Evolutionary conservation across 768 basidiomycete genomes (phyloP).

Genomic region (Amanita pseudoporphyria): DNA sequence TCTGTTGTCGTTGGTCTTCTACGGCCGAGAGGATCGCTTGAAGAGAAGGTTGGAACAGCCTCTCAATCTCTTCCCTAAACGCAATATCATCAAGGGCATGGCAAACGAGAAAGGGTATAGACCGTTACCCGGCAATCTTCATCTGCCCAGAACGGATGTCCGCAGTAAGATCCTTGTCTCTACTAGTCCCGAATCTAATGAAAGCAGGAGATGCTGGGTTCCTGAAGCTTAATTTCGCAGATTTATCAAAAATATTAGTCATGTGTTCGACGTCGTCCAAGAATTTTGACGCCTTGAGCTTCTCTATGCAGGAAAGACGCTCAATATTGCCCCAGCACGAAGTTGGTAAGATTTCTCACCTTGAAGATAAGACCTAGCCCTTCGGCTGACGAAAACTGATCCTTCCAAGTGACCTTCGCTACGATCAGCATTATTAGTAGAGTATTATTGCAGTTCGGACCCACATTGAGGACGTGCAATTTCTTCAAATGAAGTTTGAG

Average conservation of each 20-base stretch:
- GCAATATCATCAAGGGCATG: neutral
- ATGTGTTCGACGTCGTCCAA: conserved; percentile 6
- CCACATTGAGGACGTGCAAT: conserved; percentile 3
- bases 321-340: conserved; percentile 18
- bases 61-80: conserved; percentile 4
- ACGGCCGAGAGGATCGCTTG: neutral
- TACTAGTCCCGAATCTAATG: conserved; percentile 36
- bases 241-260: conserved; percentile 22
- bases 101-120: neutral
- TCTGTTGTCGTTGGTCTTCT: neutral
- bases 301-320: conserved; percentile 16
- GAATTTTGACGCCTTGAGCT: conserved; percentile 17
- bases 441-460: conserved; percentile 3
- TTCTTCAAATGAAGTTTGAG: neutral
- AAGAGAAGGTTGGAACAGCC: conserved; percentile 3
- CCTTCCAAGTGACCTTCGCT: conserved; percentile 39
- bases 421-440: neutral
- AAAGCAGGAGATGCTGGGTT: conserved; percentile 29
- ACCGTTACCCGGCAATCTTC: conserved; percentile 26
- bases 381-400: conserved; percentile 39
- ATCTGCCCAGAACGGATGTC: conserved; percentile 39
- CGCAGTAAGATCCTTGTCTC: conserved; percentile 28
- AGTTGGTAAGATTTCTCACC: conserved; percentile 15
- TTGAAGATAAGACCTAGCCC: conserved; percentile 29
- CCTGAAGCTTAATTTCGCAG: conserved; percentile 36